A percentile compares a stretch with the other conserved stretches of the same genome.
phyloP scores from a whole-genome alignment of 495 filamentous ascomycete genomes.

The Xylaria nigripes region DNA sequence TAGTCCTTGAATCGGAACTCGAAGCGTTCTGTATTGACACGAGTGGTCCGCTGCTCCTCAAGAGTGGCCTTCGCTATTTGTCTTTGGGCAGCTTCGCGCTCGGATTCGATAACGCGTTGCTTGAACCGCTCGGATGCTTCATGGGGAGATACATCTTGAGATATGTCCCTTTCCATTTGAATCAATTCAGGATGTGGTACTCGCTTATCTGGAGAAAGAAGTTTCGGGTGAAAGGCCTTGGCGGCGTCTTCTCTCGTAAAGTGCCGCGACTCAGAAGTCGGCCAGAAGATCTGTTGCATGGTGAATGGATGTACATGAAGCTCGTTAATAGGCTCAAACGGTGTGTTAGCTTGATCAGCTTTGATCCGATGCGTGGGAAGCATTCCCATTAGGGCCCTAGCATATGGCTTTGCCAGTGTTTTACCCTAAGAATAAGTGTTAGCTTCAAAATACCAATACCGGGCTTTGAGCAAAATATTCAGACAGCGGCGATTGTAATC shows the following conservation, averaged over 20 bases:
- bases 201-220: conserved; percentile 76
- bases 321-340: conserved; percentile 87
- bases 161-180: conserved; percentile 45
- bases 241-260: conserved; percentile 89
- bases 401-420: conserved; percentile 66
- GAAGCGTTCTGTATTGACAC: conserved; percentile 46
- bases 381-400: conserved; percentile 70
- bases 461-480: conserved; percentile 1
- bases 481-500: conserved; percentile 21
- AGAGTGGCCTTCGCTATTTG: conserved; percentile 34
- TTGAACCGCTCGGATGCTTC: conserved; percentile 33
- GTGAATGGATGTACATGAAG: conserved; percentile 75
- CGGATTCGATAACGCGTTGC: conserved; percentile 25
- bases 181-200: conserved; percentile 86
- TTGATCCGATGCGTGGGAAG: conserved; percentile 47
- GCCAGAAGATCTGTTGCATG: conserved; percentile 77
- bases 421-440: conserved; percentile 51
- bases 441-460: conserved; percentile 4
- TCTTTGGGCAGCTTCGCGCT: conserved; percentile 26
- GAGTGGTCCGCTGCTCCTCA: conserved; percentile 39
- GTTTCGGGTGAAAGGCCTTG: conserved; percentile 60
- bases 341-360: conserved; percentile 12
- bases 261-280: conserved; percentile 76
- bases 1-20: conserved; percentile 73
- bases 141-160: conserved; percentile 24